These are phyloP conservation scores for Zymoseptoria ardabiliae DNA, from an alignment of 2,329 filamentous ascomycete genomes.

Conservation along the genomic window DNA sequence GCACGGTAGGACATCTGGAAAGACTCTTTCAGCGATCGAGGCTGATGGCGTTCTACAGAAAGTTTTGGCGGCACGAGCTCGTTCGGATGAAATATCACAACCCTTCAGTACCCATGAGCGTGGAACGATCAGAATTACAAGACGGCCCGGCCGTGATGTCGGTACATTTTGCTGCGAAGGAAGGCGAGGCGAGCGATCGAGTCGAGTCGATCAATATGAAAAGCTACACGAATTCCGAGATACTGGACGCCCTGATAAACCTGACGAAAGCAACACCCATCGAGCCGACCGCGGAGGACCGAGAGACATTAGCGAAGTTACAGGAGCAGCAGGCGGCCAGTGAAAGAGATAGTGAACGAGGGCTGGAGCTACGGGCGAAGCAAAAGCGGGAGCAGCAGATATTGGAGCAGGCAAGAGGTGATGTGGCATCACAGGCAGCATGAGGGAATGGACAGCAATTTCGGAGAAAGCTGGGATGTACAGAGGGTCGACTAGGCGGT, in stretches of 20 bases:
- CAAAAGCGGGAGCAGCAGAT: constrained; percentile 56
- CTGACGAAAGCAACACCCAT: constrained; percentile 55
- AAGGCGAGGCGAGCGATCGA: constrained; percentile 25
- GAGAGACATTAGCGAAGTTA: constrained; percentile 50
- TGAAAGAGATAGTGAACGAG: constrained; percentile 48
- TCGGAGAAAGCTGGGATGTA: background rate
- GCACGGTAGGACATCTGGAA: constrained; percentile 48
- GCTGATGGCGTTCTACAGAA: constrained; percentile 46
- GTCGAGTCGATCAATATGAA: constrained; percentile 51
- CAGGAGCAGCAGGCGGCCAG: constrained; percentile 48
- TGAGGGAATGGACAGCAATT: background rate
- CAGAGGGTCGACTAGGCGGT: background rate
- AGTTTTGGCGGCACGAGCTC: constrained; percentile 80
- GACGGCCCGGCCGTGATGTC: constrained; percentile 54
- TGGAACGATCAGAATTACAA: constrained; percentile 59
- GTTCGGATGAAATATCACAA: constrained; percentile 93
- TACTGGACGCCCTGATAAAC: constrained; percentile 55
- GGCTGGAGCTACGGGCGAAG: constrained; percentile 47
- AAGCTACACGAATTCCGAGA: constrained; percentile 51
- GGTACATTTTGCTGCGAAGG: constrained; percentile 49
- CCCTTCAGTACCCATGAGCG: constrained; percentile 72
- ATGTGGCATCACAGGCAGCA: constrained; percentile 22
- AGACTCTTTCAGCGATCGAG: constrained; percentile 27
- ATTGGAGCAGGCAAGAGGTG: constrained; percentile 48
- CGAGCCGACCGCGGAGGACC: constrained; percentile 52